phyloP scores from a whole-genome alignment of 192 early-diverging fungal species.

The Coemansia sp. region DNA sequence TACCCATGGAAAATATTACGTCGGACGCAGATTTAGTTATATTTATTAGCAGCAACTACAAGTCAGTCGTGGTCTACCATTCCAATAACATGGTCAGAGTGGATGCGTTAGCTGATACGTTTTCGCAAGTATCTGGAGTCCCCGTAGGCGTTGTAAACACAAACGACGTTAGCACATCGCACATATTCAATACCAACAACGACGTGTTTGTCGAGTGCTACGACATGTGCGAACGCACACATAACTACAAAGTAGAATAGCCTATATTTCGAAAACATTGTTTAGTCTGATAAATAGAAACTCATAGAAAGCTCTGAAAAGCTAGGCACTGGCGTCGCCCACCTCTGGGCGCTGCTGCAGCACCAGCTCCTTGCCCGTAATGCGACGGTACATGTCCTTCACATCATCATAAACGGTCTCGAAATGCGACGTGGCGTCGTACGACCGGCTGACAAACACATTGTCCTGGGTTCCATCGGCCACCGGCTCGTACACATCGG shows the following conservation, averaged over 20 bases:
- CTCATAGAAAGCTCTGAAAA: neutral
- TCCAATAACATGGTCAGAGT: neutral
- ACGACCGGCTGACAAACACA: slow-evolving; percentile 90
- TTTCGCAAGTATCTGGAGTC: neutral
- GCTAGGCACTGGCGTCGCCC: slow-evolving; percentile 10
- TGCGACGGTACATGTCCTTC: slow-evolving; percentile 84
- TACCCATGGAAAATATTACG: no score
- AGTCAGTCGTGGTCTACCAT: neutral
- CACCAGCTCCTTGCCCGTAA: slow-evolving; percentile 74
- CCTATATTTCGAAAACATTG: neutral
- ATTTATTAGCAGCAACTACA: neutral
- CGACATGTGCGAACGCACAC: neutral
- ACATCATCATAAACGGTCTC: slow-evolving; percentile 98
- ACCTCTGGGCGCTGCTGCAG: slow-evolving; percentile 63
- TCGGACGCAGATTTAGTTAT: neutral
- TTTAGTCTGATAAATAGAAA: neutral
- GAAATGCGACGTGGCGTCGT: slow-evolving; percentile 99
- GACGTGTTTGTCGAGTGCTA: neutral
- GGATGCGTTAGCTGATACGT: neutral
- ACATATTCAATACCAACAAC: neutral
- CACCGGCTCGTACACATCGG: slow-evolving; percentile 84
- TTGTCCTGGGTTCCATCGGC: slow-evolving; percentile 78
- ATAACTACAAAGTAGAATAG: neutral
- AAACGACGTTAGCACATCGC: neutral
- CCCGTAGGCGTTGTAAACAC: neutral